Percentiles rank a stretch among this genome's conserved stretches.
These are phyloP conservation scores for Acanthamoeba triangularis DNA, from an alignment of 208 protist species.

Conservation along the genomic window DNA sequence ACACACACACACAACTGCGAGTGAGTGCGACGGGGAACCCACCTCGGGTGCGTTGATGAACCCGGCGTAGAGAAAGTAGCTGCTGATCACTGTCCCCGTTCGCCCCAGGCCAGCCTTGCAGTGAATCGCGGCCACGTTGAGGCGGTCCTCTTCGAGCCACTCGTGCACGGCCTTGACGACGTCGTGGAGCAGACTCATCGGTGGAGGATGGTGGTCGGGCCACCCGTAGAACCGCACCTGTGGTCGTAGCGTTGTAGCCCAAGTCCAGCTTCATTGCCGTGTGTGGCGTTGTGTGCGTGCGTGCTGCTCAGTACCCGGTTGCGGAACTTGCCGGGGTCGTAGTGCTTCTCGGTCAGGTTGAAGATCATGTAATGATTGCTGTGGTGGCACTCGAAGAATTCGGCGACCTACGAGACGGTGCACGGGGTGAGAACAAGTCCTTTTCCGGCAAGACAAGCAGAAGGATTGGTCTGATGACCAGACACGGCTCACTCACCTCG, in stretches of 20 bases:
- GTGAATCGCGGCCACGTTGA: constrained; percentile 46
- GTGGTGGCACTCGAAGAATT: constrained; percentile 50
- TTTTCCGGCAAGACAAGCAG: background rate
- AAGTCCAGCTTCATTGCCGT: no score
- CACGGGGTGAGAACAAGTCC: no score
- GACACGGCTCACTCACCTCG: constrained; percentile 44
- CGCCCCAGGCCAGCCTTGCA: constrained; percentile 68
- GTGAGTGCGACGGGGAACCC: background rate
- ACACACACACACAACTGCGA: no score
- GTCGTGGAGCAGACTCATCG: background rate
- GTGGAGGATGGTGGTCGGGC: constrained; percentile 66
- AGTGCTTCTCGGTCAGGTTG: constrained; percentile 76
- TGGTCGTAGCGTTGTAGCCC: background rate
- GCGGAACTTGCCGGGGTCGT: constrained; percentile 63
- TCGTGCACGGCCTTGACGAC: constrained; percentile 11
- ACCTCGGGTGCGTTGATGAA: background rate
- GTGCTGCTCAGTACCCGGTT: background rate
- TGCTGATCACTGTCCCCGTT: constrained; percentile 68
- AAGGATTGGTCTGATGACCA: background rate
- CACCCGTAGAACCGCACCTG: constrained; percentile 58
- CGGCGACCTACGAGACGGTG: constrained; percentile 1
- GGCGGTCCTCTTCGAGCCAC: constrained; percentile 37
- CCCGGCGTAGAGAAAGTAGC: constrained; percentile 71
- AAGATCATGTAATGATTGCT: constrained; percentile 68
- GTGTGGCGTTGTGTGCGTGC: background rate